Conservation (phyloP, 1,284 basidiomycete genomes). For the Grifola frondosa region DNA sequence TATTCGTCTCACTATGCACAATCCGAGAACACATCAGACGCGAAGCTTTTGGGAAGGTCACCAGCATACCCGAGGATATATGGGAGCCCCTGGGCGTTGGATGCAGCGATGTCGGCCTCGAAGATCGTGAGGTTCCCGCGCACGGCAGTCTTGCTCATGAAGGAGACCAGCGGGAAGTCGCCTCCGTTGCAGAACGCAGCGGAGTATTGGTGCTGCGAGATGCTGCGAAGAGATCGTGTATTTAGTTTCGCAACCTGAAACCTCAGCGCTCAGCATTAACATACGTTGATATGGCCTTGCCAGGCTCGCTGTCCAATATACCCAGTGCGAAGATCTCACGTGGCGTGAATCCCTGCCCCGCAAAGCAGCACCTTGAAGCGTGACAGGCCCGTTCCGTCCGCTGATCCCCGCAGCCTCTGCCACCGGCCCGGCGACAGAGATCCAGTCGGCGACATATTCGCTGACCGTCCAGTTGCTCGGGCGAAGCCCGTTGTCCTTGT, state of each 20-base stretch:
- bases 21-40: not conserved
- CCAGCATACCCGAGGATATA: slow-evolving; percentile 56
- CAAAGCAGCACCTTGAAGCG: slow-evolving; percentile 55
- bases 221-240: slow-evolving; percentile 34
- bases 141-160: slow-evolving; percentile 60
- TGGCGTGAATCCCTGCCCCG: slow-evolving; percentile 56
- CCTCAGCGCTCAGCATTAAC: slow-evolving; percentile 10
- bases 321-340: slow-evolving; percentile 42
- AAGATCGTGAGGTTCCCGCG: slow-evolving; percentile 55
- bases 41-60: not conserved
- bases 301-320: slow-evolving; percentile 30
- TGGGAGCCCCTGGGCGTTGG: slow-evolving; percentile 45
- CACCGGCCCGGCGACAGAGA: slow-evolving; percentile 26
- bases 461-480: slow-evolving; percentile 43
- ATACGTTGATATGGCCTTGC: slow-evolving; percentile 32
- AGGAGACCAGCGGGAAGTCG: slow-evolving; percentile 48
- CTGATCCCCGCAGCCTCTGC: slow-evolving; percentile 28
- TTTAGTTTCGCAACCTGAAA: not conserved
- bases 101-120: slow-evolving; percentile 47
- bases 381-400: slow-evolving; percentile 32
- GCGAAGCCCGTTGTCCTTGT: slow-evolving; percentile 48
- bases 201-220: slow-evolving; percentile 63
- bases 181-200: slow-evolving; percentile 53
- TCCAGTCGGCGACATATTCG: slow-evolving; percentile 55
- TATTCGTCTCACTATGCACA: slow-evolving; percentile 28